Conservation (phyloP, 2,329 filamentous ascomycete genomes). For the Cladophialophora exuberans region DNA sequence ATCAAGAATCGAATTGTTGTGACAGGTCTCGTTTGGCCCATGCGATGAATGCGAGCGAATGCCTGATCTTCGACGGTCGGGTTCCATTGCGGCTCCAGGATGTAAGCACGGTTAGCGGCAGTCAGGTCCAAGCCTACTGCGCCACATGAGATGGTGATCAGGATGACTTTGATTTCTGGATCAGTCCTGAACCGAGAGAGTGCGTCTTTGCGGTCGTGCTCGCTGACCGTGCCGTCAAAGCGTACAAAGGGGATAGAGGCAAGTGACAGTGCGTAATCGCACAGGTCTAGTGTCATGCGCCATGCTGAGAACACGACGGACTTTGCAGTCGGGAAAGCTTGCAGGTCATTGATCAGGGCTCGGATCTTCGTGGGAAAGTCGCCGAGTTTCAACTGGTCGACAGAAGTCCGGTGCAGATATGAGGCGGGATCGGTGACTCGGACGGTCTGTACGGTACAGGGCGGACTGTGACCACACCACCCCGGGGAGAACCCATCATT, state of each 20-base stretch:
- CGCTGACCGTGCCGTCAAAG: background rate
- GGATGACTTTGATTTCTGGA: constrained; percentile 44
- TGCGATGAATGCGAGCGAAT: constrained; percentile 43
- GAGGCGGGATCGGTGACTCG: no score
- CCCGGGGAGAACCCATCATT: no score
- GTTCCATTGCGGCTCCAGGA: constrained; percentile 59
- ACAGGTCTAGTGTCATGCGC: background rate
- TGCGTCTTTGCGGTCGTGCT: background rate
- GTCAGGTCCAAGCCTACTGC: constrained; percentile 55
- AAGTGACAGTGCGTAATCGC: background rate
- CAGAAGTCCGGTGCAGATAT: no score
- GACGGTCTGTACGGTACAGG: no score
- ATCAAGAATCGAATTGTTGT: background rate
- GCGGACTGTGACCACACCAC: no score
- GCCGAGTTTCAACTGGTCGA: no score
- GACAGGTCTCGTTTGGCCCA: constrained; percentile 43
- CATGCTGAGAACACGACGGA: constrained; percentile 1
- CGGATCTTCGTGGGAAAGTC: no score
- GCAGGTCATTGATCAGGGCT: background rate
- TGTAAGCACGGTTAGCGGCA: constrained; percentile 50
- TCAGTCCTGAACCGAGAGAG: background rate
- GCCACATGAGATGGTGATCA: constrained; percentile 57
- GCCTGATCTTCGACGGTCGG: constrained; percentile 51
- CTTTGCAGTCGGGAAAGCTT: background rate
- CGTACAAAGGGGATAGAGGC: background rate